Evolutionary conservation across 2,329 filamentous ascomycete genomes (phyloP).

Genomic region (Phyllosticta citrichinensis): DNA sequence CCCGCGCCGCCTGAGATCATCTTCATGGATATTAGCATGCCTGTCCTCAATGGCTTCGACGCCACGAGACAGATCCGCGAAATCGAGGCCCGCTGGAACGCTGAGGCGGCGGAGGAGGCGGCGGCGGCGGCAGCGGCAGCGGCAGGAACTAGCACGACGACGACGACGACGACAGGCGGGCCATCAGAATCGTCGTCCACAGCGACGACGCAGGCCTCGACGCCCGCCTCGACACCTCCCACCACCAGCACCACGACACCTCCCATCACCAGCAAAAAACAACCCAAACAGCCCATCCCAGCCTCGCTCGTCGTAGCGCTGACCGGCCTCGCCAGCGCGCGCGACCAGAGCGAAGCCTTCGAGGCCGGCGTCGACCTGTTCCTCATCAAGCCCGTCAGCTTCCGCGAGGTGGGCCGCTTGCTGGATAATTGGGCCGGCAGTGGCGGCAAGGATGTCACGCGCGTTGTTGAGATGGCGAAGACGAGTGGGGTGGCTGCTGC

Average conservation of each 20-base stretch:
- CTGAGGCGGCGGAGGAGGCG: not conserved
- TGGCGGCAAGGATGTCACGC: constrained; percentile 6
- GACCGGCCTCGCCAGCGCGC: constrained; percentile 35
- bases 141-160: not conserved
- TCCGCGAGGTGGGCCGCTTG: constrained; percentile 33
- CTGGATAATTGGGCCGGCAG: constrained; percentile 26
- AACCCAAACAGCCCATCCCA: not conserved
- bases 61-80: constrained; percentile 35
- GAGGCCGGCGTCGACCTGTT: constrained; percentile 36
- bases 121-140: not conserved
- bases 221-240: not conserved
- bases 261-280: too few species aligned
- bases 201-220: not conserved
- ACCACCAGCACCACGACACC: not conserved
- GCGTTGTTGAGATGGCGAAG: not conserved
- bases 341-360: constrained; percentile 34
- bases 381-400: constrained; percentile 38
- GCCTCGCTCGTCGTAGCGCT: constrained; percentile 34
- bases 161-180: not conserved
- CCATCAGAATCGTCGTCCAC: not conserved
- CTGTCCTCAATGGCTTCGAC: constrained; percentile 35
- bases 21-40: constrained; percentile 41
- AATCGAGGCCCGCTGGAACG: constrained; percentile 13
- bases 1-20: constrained; percentile 24
- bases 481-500: not conserved